Conservation (phyloP, 345 rosid genomes). For the Arabis alpina region DNA sequence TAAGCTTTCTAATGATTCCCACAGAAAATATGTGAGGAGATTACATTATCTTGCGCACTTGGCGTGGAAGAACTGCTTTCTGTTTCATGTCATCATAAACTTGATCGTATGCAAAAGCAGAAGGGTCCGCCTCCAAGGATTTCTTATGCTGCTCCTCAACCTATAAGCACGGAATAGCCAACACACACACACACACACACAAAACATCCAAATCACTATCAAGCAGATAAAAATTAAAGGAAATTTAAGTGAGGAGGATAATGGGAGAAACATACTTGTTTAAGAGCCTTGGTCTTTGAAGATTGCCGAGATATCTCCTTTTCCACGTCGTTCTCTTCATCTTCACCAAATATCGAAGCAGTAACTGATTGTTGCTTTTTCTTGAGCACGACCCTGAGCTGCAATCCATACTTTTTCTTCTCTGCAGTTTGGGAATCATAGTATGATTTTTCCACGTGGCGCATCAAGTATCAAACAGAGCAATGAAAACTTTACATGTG, state of each 20-base stretch:
- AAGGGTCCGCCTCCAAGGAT: conserved; percentile 84
- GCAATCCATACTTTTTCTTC: conserved; percentile 90
- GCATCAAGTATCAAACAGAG: no score
- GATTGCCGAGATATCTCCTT: conserved; percentile 78
- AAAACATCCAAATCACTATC: no score
- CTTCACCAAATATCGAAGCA: conserved; percentile 59
- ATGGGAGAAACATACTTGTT: conserved; percentile 51
- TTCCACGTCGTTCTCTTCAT: conserved; percentile 72
- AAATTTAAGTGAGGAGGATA: no score
- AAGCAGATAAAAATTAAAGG: neutral
- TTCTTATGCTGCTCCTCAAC: conserved; percentile 85
- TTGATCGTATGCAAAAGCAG: conserved; percentile 80
- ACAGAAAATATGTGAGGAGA: no score
- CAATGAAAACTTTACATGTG: no score
- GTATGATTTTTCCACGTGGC: no score
- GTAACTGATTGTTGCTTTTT: conserved; percentile 49
- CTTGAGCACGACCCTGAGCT: conserved; percentile 73
- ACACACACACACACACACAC: neutral
- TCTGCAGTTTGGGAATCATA: no score
- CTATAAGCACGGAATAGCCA: conserved; percentile 34
- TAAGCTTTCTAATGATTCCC: no score
- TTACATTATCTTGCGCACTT: conserved; percentile 64
- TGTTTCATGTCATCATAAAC: conserved; percentile 83
- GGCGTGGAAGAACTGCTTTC: conserved; percentile 53
- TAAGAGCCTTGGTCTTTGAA: conserved; percentile 69